Percentiles rank a stretch among this genome's conserved stretches.
phyloP scores from a whole-genome alignment of 805 yeast species.

The Cyberlindnera galapagoensis region DNA sequence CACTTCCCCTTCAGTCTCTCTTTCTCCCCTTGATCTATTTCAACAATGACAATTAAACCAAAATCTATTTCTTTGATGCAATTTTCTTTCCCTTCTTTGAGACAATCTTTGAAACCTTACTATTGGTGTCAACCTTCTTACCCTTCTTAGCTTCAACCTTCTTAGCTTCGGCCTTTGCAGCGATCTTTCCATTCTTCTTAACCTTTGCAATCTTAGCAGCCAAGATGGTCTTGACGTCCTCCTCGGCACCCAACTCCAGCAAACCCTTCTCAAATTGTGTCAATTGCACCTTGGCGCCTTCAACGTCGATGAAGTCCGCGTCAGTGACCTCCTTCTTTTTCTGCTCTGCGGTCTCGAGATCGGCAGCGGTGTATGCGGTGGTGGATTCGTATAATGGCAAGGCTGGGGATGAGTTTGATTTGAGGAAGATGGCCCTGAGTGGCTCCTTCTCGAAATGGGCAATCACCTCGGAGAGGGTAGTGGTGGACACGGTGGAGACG shows the following conservation, averaged over 20 bases:
- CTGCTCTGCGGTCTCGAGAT: constrained; percentile 11
- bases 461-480: constrained; percentile 48
- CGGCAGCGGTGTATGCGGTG: constrained; percentile 30
- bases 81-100: constrained; percentile 10
- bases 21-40: too few relatives aligned
- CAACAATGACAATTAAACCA: too few relatives aligned
- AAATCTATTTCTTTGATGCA: too few relatives aligned
- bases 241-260: constrained; percentile 77
- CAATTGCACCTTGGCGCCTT: constrained; percentile 37
- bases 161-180: constrained; percentile 11
- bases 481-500: constrained; percentile 33
- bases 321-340: constrained; percentile 2
- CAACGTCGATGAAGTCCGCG: constrained; percentile 21
- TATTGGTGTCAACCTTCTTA: constrained; percentile 1
- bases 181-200: constrained; percentile 24
- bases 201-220: constrained; percentile 46
- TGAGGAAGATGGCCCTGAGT: constrained; percentile 56
- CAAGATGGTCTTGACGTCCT: constrained; percentile 54
- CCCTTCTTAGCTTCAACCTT: constrained; percentile 11
- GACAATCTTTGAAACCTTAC: constrained; percentile 11
- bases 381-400: constrained; percentile 76
- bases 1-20: too few relatives aligned
- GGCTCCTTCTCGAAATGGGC: constrained; percentile 36
- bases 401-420: constrained; percentile 69
- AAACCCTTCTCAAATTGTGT: constrained; percentile 69